These are phyloP conservation scores for Globisporangium alternatum DNA, from an alignment of 352 stramenopile species.

Conservation along the genomic window DNA sequence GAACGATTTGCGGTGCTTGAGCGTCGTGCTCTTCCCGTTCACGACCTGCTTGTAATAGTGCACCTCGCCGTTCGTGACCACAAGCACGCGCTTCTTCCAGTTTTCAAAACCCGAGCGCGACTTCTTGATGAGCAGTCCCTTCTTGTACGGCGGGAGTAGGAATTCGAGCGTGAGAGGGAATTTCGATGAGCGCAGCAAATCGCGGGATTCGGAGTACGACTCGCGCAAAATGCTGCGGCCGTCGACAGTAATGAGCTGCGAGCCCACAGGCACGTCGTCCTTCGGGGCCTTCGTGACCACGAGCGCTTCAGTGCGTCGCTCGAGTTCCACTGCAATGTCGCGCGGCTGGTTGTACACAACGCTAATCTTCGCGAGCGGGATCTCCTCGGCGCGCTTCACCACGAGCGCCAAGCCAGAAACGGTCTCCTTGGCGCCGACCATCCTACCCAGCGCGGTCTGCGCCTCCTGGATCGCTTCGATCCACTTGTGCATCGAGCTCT, in stretches of 20 bases:
- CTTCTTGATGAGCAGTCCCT: slow-evolving; percentile 79
- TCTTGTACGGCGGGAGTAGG: slow-evolving; percentile 80
- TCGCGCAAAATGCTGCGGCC: slow-evolving; percentile 60
- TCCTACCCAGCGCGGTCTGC: slow-evolving; percentile 50
- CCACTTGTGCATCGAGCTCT: slow-evolving; percentile 84
- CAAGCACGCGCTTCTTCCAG: slow-evolving; percentile 80
- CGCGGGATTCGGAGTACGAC: slow-evolving; percentile 51
- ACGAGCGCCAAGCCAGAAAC: slow-evolving; percentile 66
- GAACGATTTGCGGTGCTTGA: slow-evolving; percentile 86
- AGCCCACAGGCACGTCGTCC: slow-evolving; percentile 56
- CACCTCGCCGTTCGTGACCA: slow-evolving; percentile 80
- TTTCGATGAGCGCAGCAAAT: slow-evolving; percentile 42
- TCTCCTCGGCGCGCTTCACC: slow-evolving; percentile 75
- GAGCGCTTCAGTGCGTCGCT: slow-evolving; percentile 71
- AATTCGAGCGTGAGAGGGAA: slow-evolving; percentile 78
- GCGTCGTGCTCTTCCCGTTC: slow-evolving; percentile 29
- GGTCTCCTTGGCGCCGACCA: slow-evolving; percentile 41
- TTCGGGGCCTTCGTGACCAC: slow-evolving; percentile 57
- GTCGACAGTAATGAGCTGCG: slow-evolving; percentile 69
- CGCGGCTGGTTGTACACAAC: slow-evolving; percentile 57
- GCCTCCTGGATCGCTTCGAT: slow-evolving; percentile 83
- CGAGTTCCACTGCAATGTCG: slow-evolving; percentile 70
- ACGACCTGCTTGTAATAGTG: slow-evolving; percentile 80
- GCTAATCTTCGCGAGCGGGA: slow-evolving; percentile 61
- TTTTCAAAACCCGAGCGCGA: slow-evolving; percentile 84